phyloP scores from a whole-genome alignment of 306 rosid species.

The Datisca glomerata region DNA sequence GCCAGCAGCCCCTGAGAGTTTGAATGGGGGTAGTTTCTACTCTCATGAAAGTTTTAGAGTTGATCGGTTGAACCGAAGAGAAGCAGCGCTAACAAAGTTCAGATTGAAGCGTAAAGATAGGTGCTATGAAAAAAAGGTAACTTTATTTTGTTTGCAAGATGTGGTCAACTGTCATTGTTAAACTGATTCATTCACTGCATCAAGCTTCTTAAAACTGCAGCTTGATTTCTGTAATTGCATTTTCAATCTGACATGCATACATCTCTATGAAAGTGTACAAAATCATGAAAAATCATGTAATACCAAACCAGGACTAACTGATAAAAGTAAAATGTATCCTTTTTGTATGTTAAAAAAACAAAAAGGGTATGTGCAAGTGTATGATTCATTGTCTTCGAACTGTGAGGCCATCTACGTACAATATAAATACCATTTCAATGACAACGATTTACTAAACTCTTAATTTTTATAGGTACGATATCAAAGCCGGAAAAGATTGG shows the following conservation, averaged over 20 bases:
- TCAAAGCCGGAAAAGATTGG: constrained; percentile 1
- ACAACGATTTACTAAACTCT: too few relatives aligned
- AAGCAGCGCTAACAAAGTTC: constrained; percentile 64
- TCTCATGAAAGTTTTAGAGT: constrained; percentile 26
- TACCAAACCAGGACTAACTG: neutral
- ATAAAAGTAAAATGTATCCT: neutral
- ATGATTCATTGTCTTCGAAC: neutral
- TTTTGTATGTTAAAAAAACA: too few relatives aligned
- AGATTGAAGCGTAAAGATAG: constrained; percentile 58
- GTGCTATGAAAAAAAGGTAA: constrained; percentile 68
- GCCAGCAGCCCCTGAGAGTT: constrained; percentile 14
- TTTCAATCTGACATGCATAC: neutral
- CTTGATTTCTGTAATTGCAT: too few relatives aligned
- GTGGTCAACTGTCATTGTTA: neutral
- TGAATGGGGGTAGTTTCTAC: constrained; percentile 13
- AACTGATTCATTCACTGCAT: neutral
- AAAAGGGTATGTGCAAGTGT: neutral
- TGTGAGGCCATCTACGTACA: too few relatives aligned
- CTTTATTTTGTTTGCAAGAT: neutral
- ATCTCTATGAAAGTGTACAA: neutral
- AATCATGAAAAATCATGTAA: neutral
- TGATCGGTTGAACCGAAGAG: constrained; percentile 39
- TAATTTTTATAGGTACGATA: neutral
- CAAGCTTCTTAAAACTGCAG: neutral
- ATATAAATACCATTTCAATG: too few relatives aligned